Base-by-base conservation (phyloP, 2,329 filamentous ascomycete genomes). In the Podosphaera aphanis region DNA sequence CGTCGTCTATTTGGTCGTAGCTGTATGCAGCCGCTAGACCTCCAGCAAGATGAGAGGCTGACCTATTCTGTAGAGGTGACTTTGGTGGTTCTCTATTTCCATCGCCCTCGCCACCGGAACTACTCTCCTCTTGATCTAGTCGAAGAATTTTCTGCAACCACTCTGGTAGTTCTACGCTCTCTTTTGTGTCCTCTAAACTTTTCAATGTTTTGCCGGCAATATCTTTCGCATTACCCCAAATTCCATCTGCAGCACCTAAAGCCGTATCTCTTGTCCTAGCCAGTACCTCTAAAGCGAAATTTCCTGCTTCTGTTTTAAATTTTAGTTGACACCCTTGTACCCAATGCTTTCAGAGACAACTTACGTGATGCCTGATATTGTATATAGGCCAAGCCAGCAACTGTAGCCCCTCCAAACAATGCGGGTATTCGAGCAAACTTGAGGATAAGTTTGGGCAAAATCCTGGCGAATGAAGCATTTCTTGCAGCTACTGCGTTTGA, bases 331-430 rank as follows among this genome's bases (percentile, higher is more conserved):
- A 27, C 35, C 11, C 31, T 29, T 23, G 15, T 15, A 29, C 15
- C 31, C 36, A 1, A 45, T 31, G 36, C 2, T 4, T 38, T 31
- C 35, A 18, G 33, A 36, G 16, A 38, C 41, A 29, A 49, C 81
- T 51, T 71, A 86, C 82, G 82, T 47, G 79, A 77, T 51, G 90
- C 88, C 63, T 98, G 90, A 60, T 98, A 95, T 60, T 98, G 90
- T 43, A 98, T 66, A 71, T 93, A 98, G 21, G 85, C 85, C 48
- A 92, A 65, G 2, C 82, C 83, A 13, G 83, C 86, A 52, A 98
- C 73, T 57, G 85, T 83, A 41, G 86, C 73, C 37, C 84, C 85
- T 37, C 88, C 90, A 56, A 93, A 86, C 65, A 94, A 79, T 48
- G 90, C 90, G 18, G 90, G 90, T 46, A 93, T 68, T 47, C 85